Evolutionary conservation across 345 rosid species (phyloP).

Genomic region (Boechera stricta): DNA sequence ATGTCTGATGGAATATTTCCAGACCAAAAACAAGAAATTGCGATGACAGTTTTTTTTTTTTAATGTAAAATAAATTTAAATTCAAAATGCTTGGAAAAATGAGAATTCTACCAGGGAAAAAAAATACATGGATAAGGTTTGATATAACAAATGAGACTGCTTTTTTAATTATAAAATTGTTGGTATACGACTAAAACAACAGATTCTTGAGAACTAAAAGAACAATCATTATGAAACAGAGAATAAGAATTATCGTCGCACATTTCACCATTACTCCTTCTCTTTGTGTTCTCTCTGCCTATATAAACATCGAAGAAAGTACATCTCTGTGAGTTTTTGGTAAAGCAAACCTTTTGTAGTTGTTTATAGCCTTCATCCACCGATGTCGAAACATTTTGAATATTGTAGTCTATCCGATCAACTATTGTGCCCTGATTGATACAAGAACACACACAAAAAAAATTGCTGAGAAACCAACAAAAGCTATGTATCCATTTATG

Average conservation of each 20-base stretch:
- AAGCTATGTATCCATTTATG: background rate
- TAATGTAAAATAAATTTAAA: no score
- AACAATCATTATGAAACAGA: constrained; percentile 85
- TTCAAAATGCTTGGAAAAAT: no score
- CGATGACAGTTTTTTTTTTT: no score
- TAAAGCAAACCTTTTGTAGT: constrained; percentile 67
- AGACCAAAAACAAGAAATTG: no score
- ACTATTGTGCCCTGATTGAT: constrained; percentile 78
- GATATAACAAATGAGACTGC: no score
- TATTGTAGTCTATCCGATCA: constrained; percentile 87
- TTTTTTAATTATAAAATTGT: no score
- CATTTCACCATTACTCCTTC: constrained; percentile 94
- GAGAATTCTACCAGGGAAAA: no score
- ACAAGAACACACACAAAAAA: background rate
- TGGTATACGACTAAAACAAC: constrained; percentile 48
- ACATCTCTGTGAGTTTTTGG: background rate
- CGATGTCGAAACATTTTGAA: constrained; percentile 77
- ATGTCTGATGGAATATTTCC: no score
- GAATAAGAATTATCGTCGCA: constrained; percentile 74
- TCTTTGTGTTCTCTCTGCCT: constrained; percentile 92
- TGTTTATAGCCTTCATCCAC: constrained; percentile 84
- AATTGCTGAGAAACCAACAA: no score
- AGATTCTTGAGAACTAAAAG: constrained; percentile 78
- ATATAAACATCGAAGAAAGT: constrained; percentile 1
- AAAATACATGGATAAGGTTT: no score